These are phyloP conservation scores for Harringtonia aguacate DNA, from an alignment of 2,329 filamentous ascomycete species.

Conservation along the genomic window DNA sequence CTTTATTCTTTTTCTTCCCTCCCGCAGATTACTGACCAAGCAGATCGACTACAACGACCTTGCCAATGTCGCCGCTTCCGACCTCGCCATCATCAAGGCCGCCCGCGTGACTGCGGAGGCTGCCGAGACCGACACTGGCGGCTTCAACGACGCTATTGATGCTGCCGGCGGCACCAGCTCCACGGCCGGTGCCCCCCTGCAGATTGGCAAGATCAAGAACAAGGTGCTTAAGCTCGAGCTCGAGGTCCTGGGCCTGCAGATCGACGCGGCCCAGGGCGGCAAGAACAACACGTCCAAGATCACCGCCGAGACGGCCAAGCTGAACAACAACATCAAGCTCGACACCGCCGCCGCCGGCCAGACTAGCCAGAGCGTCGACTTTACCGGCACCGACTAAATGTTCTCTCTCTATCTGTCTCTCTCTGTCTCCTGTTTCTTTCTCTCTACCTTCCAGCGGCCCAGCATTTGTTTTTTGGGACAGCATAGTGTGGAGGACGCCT, in stretches of 20 bases:
- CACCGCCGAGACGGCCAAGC: constrained; percentile 35
- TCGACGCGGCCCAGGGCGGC: constrained; percentile 37
- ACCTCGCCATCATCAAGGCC: constrained; percentile 38
- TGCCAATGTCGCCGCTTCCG: constrained; percentile 31
- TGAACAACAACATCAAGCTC: constrained; percentile 37
- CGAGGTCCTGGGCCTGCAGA: constrained; percentile 37
- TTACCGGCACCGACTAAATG: too few relatives aligned
- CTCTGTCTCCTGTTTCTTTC: too few relatives aligned
- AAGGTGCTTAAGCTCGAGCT: constrained; percentile 48
- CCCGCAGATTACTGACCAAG: background rate
- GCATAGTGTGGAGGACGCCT: too few relatives aligned
- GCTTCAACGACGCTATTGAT: constrained; percentile 42
- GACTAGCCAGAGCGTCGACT: constrained; percentile 24
- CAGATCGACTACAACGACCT: constrained; percentile 33
- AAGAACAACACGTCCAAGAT: constrained; percentile 31
- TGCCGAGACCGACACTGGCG: constrained; percentile 37
- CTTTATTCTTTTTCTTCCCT: background rate
- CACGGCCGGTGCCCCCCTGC: constrained; percentile 30
- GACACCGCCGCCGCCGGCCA: constrained; percentile 24
- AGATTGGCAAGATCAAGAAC: constrained; percentile 49
- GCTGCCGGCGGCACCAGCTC: constrained; percentile 30
- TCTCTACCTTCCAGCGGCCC: too few relatives aligned
- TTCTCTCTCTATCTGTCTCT: too few relatives aligned
- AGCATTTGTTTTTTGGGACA: too few relatives aligned
- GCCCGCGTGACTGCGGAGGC: constrained; percentile 39